Base-by-base conservation (phyloP, 1,284 basidiomycete species). In the Apiotrichum veenhuisii region DNA sequence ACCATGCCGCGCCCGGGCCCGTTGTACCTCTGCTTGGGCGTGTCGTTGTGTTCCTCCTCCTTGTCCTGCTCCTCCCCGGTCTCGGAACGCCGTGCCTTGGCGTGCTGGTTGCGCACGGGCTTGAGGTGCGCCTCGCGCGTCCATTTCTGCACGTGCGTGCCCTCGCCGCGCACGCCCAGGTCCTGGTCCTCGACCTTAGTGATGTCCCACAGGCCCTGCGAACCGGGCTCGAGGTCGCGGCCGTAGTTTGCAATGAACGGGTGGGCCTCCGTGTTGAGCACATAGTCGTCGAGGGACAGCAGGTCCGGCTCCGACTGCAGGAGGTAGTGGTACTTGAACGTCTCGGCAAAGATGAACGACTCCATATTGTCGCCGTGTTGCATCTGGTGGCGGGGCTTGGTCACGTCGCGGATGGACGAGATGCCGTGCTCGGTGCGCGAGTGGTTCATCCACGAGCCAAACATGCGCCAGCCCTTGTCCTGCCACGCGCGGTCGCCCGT, bases 401-500 rank as follows among this genome's bases (percentile, higher is more conserved):
- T 78, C 26, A 82, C 80, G 62, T 82, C 77, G 12, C 62, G 51
- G 45, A 82, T 65, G 38, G 73, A 70, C 23, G 77, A 72, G 50
- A 81, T 74, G 1, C 79, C 80, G 5, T 64, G 70, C 1, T 68
- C 67, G 14, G 74, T 75, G 53, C 68, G 74, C 22, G 69, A 64
- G n/a, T 63, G 58, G n/a, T 76, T 73, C 53, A 81, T 77, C 82
- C 82, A 83, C 11, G 75, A 75, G 7, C 76, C 75, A 55, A 83
- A 84, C 82, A 83, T 83, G 61, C 79, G 76, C 82, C 82, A 84
- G 4, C 82, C 82, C 40, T 78, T 74, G 54, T 83, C 81, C 66
- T 81, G 80, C 82, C 82, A 83, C 55, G 74, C 75, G 8, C 69
- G 67, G 67, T 83, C 81, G 22, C 82, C 82, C 1, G 82, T 83